phyloP scores from a whole-genome alignment of 2,329 filamentous ascomycete genomes.

The Penicillium occitanis region DNA sequence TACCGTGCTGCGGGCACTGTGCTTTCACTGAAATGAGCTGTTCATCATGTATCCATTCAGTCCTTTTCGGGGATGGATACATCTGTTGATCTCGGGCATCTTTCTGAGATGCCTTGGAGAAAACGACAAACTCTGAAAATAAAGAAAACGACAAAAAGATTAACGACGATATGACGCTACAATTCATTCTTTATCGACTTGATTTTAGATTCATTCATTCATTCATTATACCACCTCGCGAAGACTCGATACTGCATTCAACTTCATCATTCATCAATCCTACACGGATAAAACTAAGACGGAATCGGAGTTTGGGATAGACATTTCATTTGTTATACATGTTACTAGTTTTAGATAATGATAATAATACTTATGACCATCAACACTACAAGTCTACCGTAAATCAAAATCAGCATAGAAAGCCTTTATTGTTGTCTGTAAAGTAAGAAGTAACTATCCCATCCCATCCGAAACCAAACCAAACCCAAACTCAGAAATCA shows the following conservation, averaged over 20 bases:
- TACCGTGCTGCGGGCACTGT: slow-evolving; percentile 12
- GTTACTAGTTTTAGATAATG: background rate
- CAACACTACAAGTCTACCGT: background rate
- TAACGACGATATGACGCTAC: slow-evolving; percentile 4
- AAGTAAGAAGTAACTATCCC: background rate
- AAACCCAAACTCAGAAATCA: slow-evolving; percentile 7
- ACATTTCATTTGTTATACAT: slow-evolving; percentile 5
- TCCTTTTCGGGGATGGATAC: background rate
- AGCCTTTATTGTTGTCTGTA: background rate
- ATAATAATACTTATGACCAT: slow-evolving; percentile 8
- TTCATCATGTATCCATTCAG: background rate
- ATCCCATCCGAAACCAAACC: slow-evolving; percentile 5
- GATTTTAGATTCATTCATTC: background rate
- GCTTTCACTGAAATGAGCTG: slow-evolving; percentile 1
- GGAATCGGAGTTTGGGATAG: slow-evolving; percentile 10
- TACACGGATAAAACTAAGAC: background rate
- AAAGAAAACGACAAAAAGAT: background rate
- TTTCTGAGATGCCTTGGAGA: background rate
- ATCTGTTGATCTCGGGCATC: background rate
- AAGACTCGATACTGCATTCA: background rate
- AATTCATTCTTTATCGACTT: background rate
- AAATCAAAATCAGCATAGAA: background rate
- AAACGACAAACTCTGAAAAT: background rate
- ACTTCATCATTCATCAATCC: background rate
- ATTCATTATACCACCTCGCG: slow-evolving; percentile 12